phyloP scores from a whole-genome alignment of 2,329 filamentous ascomycete genomes.

The Phyllosticta capitalensis region DNA sequence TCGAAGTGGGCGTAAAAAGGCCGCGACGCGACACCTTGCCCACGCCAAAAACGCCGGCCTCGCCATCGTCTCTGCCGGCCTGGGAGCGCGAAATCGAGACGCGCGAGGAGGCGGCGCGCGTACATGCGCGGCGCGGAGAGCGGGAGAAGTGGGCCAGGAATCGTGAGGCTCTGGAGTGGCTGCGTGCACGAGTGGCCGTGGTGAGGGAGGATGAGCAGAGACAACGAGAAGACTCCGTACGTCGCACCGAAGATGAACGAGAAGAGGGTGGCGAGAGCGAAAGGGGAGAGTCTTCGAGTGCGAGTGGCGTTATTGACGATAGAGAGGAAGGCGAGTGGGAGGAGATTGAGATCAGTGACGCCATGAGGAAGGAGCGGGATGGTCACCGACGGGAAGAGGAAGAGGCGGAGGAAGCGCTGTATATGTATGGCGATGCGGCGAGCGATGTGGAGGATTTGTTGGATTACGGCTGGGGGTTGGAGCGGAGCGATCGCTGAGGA shows the following conservation, averaged over 20 bases:
- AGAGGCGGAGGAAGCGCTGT: background rate
- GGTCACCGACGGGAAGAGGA: background rate
- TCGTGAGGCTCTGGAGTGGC: background rate
- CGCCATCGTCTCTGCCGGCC: too few species aligned
- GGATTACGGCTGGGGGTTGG: background rate
- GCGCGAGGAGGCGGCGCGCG: background rate
- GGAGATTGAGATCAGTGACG: background rate
- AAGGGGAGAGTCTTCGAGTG: background rate
- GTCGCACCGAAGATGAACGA: too few species aligned
- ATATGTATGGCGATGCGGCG: background rate
- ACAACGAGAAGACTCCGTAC: background rate
- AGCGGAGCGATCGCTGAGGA: background rate
- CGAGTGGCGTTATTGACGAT: background rate
- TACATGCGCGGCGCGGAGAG: background rate
- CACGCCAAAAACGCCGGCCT: too few species aligned
- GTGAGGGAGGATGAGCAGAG: background rate
- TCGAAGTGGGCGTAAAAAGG: too few species aligned
- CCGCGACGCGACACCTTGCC: too few species aligned
- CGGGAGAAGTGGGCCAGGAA: background rate
- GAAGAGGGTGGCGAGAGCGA: background rate
- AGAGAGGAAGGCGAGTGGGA: background rate
- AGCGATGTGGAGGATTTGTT: background rate
- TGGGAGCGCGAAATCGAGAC: background rate
- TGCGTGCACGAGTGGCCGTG: background rate
- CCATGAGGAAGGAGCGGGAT: background rate